Evolutionary conservation across 441 rosid genomes (phyloP).

Genomic region (Viola pubescens): DNA sequence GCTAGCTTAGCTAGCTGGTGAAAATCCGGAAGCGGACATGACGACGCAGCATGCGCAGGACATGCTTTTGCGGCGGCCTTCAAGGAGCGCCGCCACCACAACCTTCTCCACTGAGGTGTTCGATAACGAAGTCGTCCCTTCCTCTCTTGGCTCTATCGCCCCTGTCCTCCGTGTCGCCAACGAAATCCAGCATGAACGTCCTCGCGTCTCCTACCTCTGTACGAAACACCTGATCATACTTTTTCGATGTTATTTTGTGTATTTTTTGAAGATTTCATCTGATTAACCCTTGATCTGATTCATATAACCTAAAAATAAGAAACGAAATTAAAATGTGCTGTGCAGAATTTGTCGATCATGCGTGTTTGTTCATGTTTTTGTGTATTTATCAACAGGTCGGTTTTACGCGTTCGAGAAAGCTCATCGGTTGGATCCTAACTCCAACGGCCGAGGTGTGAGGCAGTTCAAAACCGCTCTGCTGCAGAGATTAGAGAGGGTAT

Average conservation of each 20-base stretch:
- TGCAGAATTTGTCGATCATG: no score
- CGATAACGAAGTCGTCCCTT: slow-evolving; percentile 87
- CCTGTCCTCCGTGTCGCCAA: slow-evolving; percentile 86
- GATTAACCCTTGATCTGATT: no score
- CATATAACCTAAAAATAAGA: no score
- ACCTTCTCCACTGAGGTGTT: slow-evolving; percentile 87
- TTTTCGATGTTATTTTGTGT: no score
- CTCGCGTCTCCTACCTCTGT: slow-evolving; percentile 97
- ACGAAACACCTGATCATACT: slow-evolving; percentile 8
- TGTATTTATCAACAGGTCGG: slow-evolving; percentile 39
- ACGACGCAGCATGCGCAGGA: slow-evolving; percentile 7
- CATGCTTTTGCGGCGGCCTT: slow-evolving; percentile 70
- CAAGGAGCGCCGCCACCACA: slow-evolving; percentile 82
- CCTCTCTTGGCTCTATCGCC: slow-evolving; percentile 73
- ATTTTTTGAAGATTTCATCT: no score
- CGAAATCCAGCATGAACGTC: slow-evolving; percentile 87
- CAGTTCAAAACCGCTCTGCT: slow-evolving; percentile 67
- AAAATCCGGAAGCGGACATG: no score
- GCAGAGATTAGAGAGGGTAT: slow-evolving; percentile 68
- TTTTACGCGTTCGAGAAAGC: slow-evolving; percentile 84
- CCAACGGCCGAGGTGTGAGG: slow-evolving; percentile 70
- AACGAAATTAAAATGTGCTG: no score
- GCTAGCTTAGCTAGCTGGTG: no score
- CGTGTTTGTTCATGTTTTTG: not conserved
- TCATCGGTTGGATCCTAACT: slow-evolving; percentile 55